Base-by-base conservation (phyloP, 805 yeast genomes). In the Danielia oregonensis region DNA sequence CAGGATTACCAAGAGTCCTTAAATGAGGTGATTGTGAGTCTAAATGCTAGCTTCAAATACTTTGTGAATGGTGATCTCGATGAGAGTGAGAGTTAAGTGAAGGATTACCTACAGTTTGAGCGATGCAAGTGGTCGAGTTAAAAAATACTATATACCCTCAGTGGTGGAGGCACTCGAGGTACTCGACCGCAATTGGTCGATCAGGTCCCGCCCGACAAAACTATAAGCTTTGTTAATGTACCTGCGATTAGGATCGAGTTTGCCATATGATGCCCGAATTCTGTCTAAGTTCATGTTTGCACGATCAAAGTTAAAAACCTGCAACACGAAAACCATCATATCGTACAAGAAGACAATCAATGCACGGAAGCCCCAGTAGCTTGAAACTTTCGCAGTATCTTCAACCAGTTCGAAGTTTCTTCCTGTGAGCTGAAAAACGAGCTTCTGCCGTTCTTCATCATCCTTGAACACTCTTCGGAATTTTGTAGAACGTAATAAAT, bases 261-360 rank as follows among this genome's bases (percentile, higher is more conserved):
- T 59, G 12, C 43, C 53, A 63, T 71, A 67, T 14, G 57, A 49
- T 24, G 52, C 40, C 44, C 70, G 48, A 32, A 67, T 67, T 33
- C 73, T 40, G 35, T 65, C 70, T 33, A 65, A 49, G 44, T 67
- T 66, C 72, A 67, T 67, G 25, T 57, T 61, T 21, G 64, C 50
- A 30, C 70, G 48, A 42, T 67, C 68, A 41, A 67, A 62, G 30
- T 59, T 55, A 44, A 65, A 59, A 9, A 64, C 27, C 25, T 51
- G 61, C 40, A 61, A 57, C n/a, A 64, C 35, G n/a, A 50, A 51
- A 23, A 44, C 39, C 19, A 65, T 37, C 42, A 59, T 44, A 21
- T 65, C 68, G 42, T 60, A 65, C 4, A 61, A n/a, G 36, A 55
- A 61, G 8, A 56, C 48, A n/a, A 56, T 46, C 11, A 62, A 22